Evolutionary conservation across 1,284 basidiomycete genomes (phyloP).

Genomic region (Ceratobasidium sp.): DNA sequence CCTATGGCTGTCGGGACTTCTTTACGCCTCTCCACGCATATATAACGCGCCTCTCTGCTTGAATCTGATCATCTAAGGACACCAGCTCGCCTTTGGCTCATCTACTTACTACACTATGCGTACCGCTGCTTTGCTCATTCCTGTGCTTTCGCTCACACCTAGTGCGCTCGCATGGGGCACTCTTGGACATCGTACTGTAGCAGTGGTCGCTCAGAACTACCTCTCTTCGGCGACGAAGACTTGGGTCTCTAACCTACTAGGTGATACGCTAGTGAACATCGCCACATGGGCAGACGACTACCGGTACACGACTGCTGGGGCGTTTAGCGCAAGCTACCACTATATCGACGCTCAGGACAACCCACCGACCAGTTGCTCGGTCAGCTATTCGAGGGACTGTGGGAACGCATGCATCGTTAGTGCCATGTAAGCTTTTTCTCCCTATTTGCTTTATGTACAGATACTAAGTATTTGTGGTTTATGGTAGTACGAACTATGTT

Average conservation of each 20-base stretch:
- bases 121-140: conserved; percentile 13
- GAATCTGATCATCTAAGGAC: background rate
- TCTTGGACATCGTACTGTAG: conserved; percentile 43
- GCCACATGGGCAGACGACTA: conserved; percentile 42
- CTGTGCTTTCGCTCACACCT: conserved; percentile 25
- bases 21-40: background rate
- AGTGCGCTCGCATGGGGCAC: conserved; percentile 28
- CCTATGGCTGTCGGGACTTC: background rate
- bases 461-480: background rate
- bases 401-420: conserved; percentile 40
- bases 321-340: conserved; percentile 37
- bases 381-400: conserved; percentile 41
- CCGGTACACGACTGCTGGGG: conserved; percentile 19
- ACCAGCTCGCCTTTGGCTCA: background rate
- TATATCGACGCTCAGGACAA: conserved; percentile 43
- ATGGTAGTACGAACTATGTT: conserved; percentile 42
- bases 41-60: background rate
- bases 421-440: conserved; percentile 35
- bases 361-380: conserved; percentile 42
- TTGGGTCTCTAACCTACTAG: conserved; percentile 40
- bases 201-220: conserved; percentile 43
- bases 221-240: conserved; percentile 36
- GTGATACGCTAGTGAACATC: conserved; percentile 39
- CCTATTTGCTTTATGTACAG: background rate
- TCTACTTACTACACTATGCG: conserved; percentile 6